These are phyloP conservation scores for Zanthoxylum bungeanum DNA, from an alignment of 345 rosid genomes.

Conservation along the genomic window DNA sequence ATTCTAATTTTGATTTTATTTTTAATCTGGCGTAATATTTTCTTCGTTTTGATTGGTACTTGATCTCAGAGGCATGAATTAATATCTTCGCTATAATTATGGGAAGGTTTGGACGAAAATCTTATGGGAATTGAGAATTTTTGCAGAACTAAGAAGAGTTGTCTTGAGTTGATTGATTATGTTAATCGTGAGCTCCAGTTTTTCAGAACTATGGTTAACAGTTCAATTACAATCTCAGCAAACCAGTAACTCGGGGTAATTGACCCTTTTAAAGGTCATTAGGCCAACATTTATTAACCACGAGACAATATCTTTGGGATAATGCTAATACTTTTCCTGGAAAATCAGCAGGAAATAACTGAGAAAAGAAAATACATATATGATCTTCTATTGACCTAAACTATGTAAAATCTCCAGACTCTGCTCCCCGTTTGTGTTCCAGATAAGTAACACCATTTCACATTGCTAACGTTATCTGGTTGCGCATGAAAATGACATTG, in stretches of 20 bases:
- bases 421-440: not conserved
- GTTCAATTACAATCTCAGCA: not conserved
- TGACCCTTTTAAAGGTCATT: not conserved
- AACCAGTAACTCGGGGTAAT: not conserved
- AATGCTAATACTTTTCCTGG: not conserved
- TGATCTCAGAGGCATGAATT: not conserved
- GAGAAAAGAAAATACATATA: not conserved
- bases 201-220: not conserved
- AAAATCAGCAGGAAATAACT: not conserved
- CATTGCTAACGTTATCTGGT: slow-evolving; percentile 14
- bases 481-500: slow-evolving; percentile 45
- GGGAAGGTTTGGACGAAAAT: not conserved
- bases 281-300: not conserved
- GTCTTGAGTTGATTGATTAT: too few relatives aligned
- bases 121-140: too few relatives aligned
- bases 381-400: not conserved
- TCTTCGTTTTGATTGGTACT: not conserved
- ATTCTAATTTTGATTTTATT: too few relatives aligned
- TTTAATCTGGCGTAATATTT: not conserved
- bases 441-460: not conserved
- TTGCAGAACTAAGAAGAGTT: too few relatives aligned
- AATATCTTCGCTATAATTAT: too few relatives aligned
- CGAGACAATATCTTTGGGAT: not conserved
- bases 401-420: not conserved
- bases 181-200: not conserved